Evolutionary conservation across 106 monocot species (phyloP), one percentile per base, ranked within the genome.

Genomic region (Dendrobium chrysotoxum): DNA sequence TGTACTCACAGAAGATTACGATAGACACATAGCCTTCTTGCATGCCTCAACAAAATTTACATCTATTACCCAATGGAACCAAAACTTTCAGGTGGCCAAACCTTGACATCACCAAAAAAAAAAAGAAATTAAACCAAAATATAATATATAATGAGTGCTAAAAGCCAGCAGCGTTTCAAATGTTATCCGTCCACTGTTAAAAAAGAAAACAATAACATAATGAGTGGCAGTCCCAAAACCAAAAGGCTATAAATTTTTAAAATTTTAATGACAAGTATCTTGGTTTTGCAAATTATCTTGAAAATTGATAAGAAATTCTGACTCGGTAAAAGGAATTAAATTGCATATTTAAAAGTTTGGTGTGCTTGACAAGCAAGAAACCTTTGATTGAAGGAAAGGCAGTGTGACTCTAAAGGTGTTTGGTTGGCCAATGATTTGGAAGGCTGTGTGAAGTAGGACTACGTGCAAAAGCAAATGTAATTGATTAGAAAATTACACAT

Each of bases 41-140:
- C 28, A 16, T 35, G 13, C 15, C 12, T 30, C 70, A 13, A 65
- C n/a, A 26, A 8, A 31, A 42, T 74, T 74, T 20, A 74, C 40
- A 74, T 74, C 41, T 74, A 21, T 74, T 74, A 18, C 7, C 21
- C 41, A 42, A 74, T 40, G 41, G 41, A 74, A 12, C 74, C 74
- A 42, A 74, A 40, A 21, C 23, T 74, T 74, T 74, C 41, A 7
- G 41, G 74, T 7, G 74, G 74, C 74, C 74, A 74, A 40, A 74
- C 20, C 74, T 74, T n/a, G 8, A 74, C 5, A 74, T 21, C 40
- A 41, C 35, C 20, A 20, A 42, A 42, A 35, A 16, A 74, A 40
- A 8, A 41, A 74, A 6, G 42, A 74, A 42, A 21, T 40, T 21
- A 74, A 42, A 17, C 20, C 41, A 42, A 74, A 41, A 71, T 25